Percentiles rank a stretch among this genome's conserved stretches.
Conservation (phyloP, 202 grass and related monocot genomes). For the Panicum virgatum region DNA sequence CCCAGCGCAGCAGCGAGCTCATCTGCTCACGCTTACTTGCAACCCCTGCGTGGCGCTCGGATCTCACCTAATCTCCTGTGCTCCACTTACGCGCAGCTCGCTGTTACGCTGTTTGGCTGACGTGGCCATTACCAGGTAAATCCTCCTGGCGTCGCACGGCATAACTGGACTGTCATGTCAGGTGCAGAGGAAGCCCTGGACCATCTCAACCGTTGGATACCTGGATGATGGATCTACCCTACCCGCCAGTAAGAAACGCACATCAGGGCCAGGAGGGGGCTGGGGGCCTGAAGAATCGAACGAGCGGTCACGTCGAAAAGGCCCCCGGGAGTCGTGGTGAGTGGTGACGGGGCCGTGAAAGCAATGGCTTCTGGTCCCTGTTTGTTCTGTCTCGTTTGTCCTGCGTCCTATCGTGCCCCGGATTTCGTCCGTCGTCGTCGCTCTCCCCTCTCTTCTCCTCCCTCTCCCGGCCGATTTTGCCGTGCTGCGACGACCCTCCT, state of each 20-base stretch:
- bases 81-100: constrained; percentile 17
- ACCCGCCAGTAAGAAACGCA: no score
- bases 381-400: background rate
- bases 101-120: background rate
- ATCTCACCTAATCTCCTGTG: constrained; percentile 27
- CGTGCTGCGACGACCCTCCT: no score
- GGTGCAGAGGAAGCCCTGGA: background rate
- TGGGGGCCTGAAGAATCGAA: no score
- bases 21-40: constrained; percentile 14
- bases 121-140: background rate
- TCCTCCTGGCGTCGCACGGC: background rate
- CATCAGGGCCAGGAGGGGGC: no score
- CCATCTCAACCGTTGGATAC: background rate
- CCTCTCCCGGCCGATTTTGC: no score
- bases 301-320: background rate
- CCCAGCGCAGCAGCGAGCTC: constrained; percentile 1
- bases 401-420: background rate
- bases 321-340: background rate
- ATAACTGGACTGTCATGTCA: background rate
- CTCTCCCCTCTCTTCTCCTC: no score
- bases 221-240: background rate
- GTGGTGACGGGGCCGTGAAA: background rate
- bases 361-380: background rate
- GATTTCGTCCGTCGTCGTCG: no score
- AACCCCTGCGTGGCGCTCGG: background rate